Evolutionary conservation across 2,329 filamentous ascomycete genomes (phyloP).

Genomic region (Fusarium secorum): DNA sequence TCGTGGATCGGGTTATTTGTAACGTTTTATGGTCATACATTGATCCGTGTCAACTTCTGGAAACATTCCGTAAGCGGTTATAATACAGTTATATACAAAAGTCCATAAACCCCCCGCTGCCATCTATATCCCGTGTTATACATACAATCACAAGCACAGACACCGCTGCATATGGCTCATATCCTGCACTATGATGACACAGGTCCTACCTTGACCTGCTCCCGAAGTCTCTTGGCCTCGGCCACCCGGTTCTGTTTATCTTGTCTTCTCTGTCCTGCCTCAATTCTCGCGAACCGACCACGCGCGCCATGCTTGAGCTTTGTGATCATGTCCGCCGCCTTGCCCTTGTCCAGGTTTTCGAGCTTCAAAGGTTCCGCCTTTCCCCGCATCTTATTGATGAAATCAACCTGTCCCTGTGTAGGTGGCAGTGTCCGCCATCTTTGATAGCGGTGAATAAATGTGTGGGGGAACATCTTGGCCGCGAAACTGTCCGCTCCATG

Average conservation of each 20-base stretch:
- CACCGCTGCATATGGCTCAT: constrained; percentile 1
- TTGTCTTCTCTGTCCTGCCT: constrained; percentile 60
- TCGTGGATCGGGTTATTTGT: constrained; percentile 9
- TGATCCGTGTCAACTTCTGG: constrained; percentile 5
- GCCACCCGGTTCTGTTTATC: constrained; percentile 48
- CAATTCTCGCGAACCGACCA: constrained; percentile 65
- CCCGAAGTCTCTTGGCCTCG: constrained; percentile 55
- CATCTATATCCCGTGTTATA: constrained; percentile 16
- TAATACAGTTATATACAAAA: not conserved
- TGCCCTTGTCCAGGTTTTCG: constrained; percentile 75
- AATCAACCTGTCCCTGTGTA: constrained; percentile 69
- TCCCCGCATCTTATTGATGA: constrained; percentile 71
- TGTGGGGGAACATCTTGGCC: constrained; percentile 67
- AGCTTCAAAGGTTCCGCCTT: constrained; percentile 61
- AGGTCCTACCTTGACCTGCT: constrained; percentile 65
- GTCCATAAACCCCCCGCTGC: constrained; percentile 8
- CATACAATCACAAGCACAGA: constrained; percentile 21
- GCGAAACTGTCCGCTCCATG: constrained; percentile 87
- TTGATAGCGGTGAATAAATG: constrained; percentile 71
- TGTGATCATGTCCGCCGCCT: constrained; percentile 89
- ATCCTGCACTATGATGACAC: constrained; percentile 35
- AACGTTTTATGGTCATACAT: constrained; percentile 3
- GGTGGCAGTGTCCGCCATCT: constrained; percentile 75
- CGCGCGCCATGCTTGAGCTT: constrained; percentile 85
- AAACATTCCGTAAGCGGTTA: constrained; percentile 10